Evolutionary conservation across 441 rosid species (phyloP).

Genomic region (Euphorbia celastroides): DNA sequence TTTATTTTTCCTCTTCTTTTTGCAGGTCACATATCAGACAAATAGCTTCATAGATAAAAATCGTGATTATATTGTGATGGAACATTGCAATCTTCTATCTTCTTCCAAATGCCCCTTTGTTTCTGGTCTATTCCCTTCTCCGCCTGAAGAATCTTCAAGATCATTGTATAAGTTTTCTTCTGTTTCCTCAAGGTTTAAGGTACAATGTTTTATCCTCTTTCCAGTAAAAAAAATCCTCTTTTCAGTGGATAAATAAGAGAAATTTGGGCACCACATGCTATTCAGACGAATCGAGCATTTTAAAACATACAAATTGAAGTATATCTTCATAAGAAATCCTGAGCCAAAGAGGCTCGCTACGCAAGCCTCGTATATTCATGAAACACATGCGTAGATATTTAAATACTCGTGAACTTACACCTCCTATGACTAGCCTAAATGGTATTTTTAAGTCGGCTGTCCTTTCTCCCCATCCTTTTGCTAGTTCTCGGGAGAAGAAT

Average conservation of each 20-base stretch:
- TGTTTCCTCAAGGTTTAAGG: slow-evolving; percentile 92
- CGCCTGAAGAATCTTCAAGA: slow-evolving; percentile 63
- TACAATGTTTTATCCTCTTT: slow-evolving; percentile 14
- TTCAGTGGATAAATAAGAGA: background rate
- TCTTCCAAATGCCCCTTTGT: slow-evolving; percentile 81
- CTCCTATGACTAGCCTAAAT: too few relatives aligned
- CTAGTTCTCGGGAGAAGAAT: too few relatives aligned
- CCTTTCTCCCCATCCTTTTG: too few relatives aligned
- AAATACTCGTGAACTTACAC: too few relatives aligned
- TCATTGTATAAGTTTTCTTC: slow-evolving; percentile 97
- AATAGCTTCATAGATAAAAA: slow-evolving; percentile 86
- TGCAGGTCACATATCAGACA: slow-evolving; percentile 86
- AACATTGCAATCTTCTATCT: slow-evolving; percentile 84
- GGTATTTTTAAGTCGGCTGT: too few relatives aligned
- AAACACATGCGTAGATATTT: background rate
- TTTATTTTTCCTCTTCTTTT: slow-evolving; percentile 19
- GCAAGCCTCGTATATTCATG: background rate
- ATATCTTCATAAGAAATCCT: background rate
- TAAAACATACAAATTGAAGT: background rate
- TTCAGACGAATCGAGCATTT: background rate
- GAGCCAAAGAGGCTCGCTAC: background rate
- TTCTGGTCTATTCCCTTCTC: slow-evolving; percentile 67
- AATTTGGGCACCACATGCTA: background rate
- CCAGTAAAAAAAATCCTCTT: background rate
- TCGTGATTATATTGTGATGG: slow-evolving; percentile 92